These are phyloP conservation scores for Venturiaceae sp. DNA, from an alignment of 2,329 filamentous ascomycete species.

Conservation along the genomic window DNA sequence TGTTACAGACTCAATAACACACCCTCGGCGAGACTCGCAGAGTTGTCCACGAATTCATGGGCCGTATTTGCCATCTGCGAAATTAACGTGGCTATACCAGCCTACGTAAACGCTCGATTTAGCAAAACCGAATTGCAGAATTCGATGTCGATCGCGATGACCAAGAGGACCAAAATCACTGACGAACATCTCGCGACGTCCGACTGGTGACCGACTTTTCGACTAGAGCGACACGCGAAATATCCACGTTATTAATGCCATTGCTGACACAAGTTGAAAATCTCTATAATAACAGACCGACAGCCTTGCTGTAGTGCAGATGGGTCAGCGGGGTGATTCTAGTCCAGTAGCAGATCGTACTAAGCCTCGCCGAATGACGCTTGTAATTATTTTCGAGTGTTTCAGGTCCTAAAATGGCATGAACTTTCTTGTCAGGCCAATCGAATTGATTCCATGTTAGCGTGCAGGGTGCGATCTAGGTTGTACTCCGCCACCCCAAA, in stretches of 20 bases:
- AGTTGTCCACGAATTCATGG: background rate
- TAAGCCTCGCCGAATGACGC: constrained; percentile 2
- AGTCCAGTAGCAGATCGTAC: background rate
- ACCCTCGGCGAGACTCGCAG: background rate
- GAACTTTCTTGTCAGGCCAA: background rate
- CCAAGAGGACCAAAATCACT: background rate
- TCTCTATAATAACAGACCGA: background rate
- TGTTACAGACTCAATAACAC: background rate
- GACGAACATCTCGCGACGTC: background rate
- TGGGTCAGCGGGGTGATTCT: background rate
- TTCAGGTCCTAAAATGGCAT: background rate
- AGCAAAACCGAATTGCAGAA: background rate
- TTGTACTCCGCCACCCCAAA: constrained; percentile 5
- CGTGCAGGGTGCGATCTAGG: background rate
- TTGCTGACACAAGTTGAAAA: background rate
- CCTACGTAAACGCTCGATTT: background rate
- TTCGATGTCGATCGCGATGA: background rate
- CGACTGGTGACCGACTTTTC: background rate
- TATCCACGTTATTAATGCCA: background rate
- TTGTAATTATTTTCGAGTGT: background rate
- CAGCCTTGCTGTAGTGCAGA: background rate
- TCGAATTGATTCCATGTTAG: background rate
- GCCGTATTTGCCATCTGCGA: background rate
- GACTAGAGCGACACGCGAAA: background rate
- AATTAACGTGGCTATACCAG: background rate